phyloP scores from a whole-genome alignment of 2,329 filamentous ascomycete species.

The Cladobotryum protrusum region DNA sequence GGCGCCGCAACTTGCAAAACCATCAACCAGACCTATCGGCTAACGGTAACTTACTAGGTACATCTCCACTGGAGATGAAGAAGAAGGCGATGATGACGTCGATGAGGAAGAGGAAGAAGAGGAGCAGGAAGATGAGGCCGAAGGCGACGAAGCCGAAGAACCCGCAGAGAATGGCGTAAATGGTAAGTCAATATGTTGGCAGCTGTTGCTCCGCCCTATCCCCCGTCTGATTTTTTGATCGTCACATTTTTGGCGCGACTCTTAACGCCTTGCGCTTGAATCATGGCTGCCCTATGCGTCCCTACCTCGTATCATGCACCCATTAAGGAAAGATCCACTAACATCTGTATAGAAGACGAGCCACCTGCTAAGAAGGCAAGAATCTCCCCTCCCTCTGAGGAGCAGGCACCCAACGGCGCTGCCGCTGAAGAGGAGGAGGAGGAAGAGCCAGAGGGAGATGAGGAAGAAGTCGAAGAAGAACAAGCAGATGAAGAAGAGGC shows the following conservation, averaged over 20 bases:
- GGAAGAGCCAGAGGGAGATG: conserved; percentile 27
- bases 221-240: background rate
- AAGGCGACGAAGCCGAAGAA: conserved; percentile 25
- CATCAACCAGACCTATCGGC: background rate
- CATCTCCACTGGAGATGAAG: conserved; percentile 33
- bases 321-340: background rate
- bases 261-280: background rate
- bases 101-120: conserved; percentile 34
- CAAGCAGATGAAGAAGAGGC: conserved; percentile 19
- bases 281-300: too few species aligned
- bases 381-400: conserved; percentile 30
- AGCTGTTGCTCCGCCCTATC: background rate
- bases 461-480: conserved; percentile 20
- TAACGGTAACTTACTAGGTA: conserved; percentile 22
- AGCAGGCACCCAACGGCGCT: conserved; percentile 28
- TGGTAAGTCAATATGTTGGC: conserved; percentile 24
- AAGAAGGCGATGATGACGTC: conserved; percentile 33
- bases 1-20: background rate
- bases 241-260: background rate
- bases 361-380: conserved; percentile 49
- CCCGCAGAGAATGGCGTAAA: conserved; percentile 27
- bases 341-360: conserved; percentile 22
- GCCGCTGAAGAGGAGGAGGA: conserved; percentile 30
- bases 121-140: conserved; percentile 32
- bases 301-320: too few species aligned